Conservation (phyloP, 441 rosid species). For the Aquilaria agallochum region DNA sequence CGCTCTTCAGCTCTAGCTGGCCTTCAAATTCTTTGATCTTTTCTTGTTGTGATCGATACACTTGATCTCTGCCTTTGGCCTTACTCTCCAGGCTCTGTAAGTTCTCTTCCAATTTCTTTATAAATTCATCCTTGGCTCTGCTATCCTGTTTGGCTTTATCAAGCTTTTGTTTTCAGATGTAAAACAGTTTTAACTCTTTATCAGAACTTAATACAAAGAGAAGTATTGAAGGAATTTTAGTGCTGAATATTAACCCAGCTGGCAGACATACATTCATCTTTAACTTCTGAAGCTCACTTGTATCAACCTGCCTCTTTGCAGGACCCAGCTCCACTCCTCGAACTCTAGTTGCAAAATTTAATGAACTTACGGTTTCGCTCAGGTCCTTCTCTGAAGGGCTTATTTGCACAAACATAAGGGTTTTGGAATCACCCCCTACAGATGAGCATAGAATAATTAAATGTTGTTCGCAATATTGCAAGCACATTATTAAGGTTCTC, state of each 20-base stretch:
- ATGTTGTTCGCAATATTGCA: too few relatives aligned
- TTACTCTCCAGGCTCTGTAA: constrained; percentile 60
- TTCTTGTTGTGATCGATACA: constrained; percentile 55
- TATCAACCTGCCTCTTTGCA: constrained; percentile 73
- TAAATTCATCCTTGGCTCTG: constrained; percentile 66
- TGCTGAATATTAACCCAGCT: background rate
- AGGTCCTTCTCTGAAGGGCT: constrained; percentile 76
- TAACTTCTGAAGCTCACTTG: constrained; percentile 71
- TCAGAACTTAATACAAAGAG: constrained; percentile 1
- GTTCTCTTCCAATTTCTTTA: constrained; percentile 73
- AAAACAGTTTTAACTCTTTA: constrained; percentile 7
- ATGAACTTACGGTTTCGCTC: constrained; percentile 79
- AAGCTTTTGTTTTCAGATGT: constrained; percentile 35
- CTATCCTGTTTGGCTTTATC: constrained; percentile 79
- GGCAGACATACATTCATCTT: constrained; percentile 52
- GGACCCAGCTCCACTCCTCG: constrained; percentile 83
- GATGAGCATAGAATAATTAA: background rate
- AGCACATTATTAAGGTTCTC: background rate
- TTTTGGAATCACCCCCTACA: constrained; percentile 89
- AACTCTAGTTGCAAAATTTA: constrained; percentile 84
- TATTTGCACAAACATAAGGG: constrained; percentile 89
- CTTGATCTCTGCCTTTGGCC: constrained; percentile 57
- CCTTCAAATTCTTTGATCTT: constrained; percentile 74
- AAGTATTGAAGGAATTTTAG: background rate
- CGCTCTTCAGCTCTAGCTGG: constrained; percentile 50